phyloP scores from a whole-genome alignment of 2,329 filamentous ascomycete species.

The Colletotrichum cordylinicola region DNA sequence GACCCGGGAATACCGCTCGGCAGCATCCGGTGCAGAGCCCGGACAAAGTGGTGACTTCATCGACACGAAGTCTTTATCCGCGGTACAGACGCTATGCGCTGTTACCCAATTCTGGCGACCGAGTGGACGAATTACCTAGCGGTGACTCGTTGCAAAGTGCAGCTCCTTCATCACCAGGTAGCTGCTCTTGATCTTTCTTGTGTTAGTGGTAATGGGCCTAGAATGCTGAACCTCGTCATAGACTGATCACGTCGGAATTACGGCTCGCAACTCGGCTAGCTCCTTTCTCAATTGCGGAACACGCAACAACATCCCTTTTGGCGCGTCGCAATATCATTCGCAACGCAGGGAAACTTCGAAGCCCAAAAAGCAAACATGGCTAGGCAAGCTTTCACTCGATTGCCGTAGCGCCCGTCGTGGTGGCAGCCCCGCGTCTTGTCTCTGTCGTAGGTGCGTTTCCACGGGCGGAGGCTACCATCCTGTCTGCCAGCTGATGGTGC shows the following conservation, averaged over 20 bases:
- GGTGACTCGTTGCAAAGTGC: background rate
- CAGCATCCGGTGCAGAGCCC: background rate
- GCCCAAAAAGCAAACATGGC: background rate
- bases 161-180: background rate
- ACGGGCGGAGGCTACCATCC: background rate
- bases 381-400: background rate
- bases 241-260: background rate
- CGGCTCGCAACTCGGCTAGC: background rate
- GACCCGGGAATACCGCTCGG: conserved; percentile 9
- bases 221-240: background rate
- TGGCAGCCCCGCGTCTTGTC: background rate
- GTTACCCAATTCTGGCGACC: background rate
- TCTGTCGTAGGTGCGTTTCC: background rate
- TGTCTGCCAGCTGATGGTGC: background rate
- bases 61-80: background rate
- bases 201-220: background rate
- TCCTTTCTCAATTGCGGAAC: background rate
- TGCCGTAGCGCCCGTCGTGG: background rate
- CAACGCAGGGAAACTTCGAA: background rate
- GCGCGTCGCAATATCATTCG: background rate
- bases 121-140: background rate
- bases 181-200: background rate
- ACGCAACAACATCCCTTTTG: background rate
- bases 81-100: background rate
- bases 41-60: conserved; percentile 22